Conservation (phyloP, 805 yeast genomes). For the Brettanomyces custersianus region DNA sequence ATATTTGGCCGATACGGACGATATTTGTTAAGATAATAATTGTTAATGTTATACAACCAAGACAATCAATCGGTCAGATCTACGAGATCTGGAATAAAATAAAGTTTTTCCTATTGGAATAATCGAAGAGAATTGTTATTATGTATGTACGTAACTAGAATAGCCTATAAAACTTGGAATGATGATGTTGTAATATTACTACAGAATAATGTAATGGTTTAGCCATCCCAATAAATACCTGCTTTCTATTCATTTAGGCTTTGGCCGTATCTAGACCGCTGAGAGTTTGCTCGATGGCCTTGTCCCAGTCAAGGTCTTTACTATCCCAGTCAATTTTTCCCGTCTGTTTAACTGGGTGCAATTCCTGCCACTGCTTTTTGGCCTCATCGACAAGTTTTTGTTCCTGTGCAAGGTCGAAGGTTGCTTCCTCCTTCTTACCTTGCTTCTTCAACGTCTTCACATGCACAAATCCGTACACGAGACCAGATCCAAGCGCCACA, state of each 20-base stretch:
- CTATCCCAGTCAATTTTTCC: slow-evolving; percentile 60
- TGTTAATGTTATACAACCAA: too few relatives aligned
- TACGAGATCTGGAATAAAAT: too few relatives aligned
- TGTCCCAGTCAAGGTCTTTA: slow-evolving; percentile 81
- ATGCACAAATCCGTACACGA: slow-evolving; percentile 82
- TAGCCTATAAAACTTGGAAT: too few relatives aligned
- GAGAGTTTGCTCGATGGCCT: slow-evolving; percentile 56
- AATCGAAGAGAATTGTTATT: too few relatives aligned
- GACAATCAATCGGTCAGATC: too few relatives aligned
- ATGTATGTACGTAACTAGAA: too few relatives aligned
- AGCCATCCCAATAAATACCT: too few relatives aligned
- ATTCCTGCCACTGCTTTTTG: slow-evolving; percentile 75
- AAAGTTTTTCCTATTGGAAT: too few relatives aligned
- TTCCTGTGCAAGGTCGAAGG: slow-evolving; percentile 51
- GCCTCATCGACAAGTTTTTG: slow-evolving; percentile 79
- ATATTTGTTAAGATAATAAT: too few relatives aligned
- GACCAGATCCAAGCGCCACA: slow-evolving; percentile 82
- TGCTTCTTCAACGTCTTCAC: slow-evolving; percentile 57
- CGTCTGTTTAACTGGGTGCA: slow-evolving; percentile 38
- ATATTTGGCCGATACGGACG: too few relatives aligned
- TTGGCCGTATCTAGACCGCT: slow-evolving; percentile 21
- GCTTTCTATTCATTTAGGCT: neutral
- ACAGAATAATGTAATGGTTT: too few relatives aligned
- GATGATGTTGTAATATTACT: too few relatives aligned
- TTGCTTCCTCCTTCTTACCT: slow-evolving; percentile 50